phyloP scores from a whole-genome alignment of 257 asterid genomes.

The Nicotiana attenuata region DNA sequence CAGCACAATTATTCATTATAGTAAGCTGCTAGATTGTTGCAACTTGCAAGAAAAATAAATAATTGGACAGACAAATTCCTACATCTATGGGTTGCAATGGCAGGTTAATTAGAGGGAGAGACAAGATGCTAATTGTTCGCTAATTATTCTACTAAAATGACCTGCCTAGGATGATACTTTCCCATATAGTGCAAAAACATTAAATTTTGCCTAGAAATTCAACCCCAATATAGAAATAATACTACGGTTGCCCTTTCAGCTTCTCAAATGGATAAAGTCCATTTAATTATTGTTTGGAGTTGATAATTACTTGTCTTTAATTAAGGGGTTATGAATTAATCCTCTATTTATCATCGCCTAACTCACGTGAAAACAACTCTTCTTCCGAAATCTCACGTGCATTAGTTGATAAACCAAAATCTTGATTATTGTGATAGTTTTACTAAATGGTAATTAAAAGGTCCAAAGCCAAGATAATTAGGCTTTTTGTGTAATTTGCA shows the following conservation, averaged over 20 bases:
- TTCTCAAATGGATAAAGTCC: not conserved
- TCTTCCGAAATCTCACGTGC: not conserved
- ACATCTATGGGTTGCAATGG: conserved; percentile 6
- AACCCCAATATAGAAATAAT: not conserved
- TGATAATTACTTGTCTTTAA: not conserved
- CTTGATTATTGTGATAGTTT: not conserved
- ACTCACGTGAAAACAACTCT: not conserved
- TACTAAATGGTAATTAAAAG: too few relatives aligned
- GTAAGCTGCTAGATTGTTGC: not conserved
- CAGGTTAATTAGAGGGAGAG: not conserved
- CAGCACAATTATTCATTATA: not conserved
- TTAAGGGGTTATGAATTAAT: not conserved
- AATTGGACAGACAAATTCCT: not conserved
- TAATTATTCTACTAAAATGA: not conserved
- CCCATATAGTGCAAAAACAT: not conserved
- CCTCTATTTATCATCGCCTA: not conserved
- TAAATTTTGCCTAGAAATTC: not conserved
- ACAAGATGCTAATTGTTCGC: not conserved
- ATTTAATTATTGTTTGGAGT: not conserved
- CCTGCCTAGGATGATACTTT: conserved; percentile 14
- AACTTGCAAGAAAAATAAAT: not conserved
- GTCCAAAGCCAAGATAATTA: not conserved
- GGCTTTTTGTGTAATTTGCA: too few relatives aligned
- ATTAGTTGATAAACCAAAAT: not conserved
- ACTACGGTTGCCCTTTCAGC: not conserved